A percentile compares a stretch with the other conserved stretches of the same genome.
Conservation (phyloP, 2,329 filamentous ascomycete genomes). For the Clathrospora elynae region DNA sequence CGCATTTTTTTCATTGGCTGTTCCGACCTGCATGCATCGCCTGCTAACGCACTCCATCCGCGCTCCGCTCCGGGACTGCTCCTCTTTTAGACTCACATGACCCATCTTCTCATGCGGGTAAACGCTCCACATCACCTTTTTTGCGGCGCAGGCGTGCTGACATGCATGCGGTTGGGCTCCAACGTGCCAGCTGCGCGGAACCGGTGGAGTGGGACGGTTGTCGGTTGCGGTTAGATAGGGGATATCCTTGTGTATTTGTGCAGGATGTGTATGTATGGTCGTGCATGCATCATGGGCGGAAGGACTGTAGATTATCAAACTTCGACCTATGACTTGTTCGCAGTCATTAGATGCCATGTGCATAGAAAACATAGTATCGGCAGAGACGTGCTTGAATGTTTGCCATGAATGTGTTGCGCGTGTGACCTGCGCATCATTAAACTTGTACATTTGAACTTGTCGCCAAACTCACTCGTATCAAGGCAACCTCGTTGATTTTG, state of each 20-base stretch:
- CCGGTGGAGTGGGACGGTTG: background rate
- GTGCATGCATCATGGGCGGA: conserved; percentile 4
- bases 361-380: background rate
- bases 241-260: too few species aligned
- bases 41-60: too few species aligned
- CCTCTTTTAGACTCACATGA: conserved; percentile 11
- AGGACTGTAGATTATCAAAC: too few species aligned
- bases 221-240: background rate
- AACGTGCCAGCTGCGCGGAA: too few species aligned
- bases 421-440: background rate
- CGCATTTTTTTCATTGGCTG: conserved; percentile 5
- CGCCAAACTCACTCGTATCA: too few species aligned
- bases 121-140: conserved; percentile 3
- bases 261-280: too few species aligned
- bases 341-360: too few species aligned
- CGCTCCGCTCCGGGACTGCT: background rate
- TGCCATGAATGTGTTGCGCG: too few species aligned
- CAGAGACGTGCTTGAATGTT: too few species aligned
- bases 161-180: conserved; percentile 6
- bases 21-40: conserved; percentile 6
- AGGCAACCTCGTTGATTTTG: too few species aligned
- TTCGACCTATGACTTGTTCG: too few species aligned
- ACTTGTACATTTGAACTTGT: too few species aligned
- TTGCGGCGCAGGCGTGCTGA: background rate
- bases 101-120: conserved; percentile 6